Conservation (phyloP, 345 rosid species). For the Microcos paniculata region DNA sequence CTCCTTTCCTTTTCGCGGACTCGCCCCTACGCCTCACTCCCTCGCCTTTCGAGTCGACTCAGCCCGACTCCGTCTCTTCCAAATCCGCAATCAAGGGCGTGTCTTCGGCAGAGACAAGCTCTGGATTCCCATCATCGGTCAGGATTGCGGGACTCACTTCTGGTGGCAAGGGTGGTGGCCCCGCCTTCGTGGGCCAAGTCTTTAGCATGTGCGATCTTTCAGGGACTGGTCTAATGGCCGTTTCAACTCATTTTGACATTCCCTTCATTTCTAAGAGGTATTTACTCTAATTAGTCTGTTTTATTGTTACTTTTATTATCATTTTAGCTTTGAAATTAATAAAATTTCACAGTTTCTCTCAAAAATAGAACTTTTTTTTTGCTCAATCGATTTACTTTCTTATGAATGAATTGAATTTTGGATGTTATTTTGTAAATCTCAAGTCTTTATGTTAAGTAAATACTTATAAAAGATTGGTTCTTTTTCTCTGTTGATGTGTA, state of each 20-base stretch:
- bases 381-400: not conserved
- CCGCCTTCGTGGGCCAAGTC: conserved; percentile 96
- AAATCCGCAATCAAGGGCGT: conserved; percentile 46
- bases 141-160: conserved; percentile 69
- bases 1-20: conserved; percentile 49
- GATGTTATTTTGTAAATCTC: not conserved
- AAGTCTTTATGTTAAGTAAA: not conserved
- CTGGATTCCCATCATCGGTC: conserved; percentile 77
- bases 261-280: conserved; percentile 89
- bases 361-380: not conserved
- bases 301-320: not conserved
- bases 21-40: conserved; percentile 23
- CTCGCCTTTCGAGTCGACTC: conserved; percentile 35
- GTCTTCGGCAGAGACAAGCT: conserved; percentile 44
- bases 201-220: conserved; percentile 98
- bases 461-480: not conserved
- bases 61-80: conserved; percentile 43
- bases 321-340: not conserved
- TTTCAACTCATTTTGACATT: conserved; percentile 82
- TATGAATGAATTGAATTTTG: not conserved
- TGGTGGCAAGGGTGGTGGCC: conserved; percentile 71
- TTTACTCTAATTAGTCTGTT: not conserved
- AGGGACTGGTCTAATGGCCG: conserved; percentile 96
- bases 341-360: not conserved
- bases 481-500: conserved; percentile 23